These are phyloP conservation scores for Lentinula aciculospora DNA, from an alignment of 768 basidiomycete genomes.

Conservation along the genomic window DNA sequence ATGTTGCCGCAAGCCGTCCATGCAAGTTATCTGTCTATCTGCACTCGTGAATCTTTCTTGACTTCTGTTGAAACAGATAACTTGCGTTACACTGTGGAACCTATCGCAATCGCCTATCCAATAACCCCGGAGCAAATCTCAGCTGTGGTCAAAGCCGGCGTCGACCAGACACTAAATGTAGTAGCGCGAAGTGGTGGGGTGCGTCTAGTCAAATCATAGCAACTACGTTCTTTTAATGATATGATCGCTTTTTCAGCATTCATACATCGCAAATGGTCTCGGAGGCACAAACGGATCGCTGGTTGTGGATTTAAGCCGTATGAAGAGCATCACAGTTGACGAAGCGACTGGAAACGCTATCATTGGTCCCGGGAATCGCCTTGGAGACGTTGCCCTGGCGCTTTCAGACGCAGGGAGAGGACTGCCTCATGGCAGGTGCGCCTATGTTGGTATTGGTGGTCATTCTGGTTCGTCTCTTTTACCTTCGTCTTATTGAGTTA, in stretches of 20 bases:
- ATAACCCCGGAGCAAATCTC: conserved; percentile 14
- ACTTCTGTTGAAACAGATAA: conserved; percentile 12
- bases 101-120: conserved; percentile 17
- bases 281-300: conserved; percentile 34
- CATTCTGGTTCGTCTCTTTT: conserved; percentile 25
- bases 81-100: conserved; percentile 15
- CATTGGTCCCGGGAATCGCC: conserved; percentile 30
- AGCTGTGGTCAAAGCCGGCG: conserved; percentile 15
- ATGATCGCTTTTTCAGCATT: conserved; percentile 22
- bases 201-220: background rate
- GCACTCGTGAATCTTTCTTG: background rate
- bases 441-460: conserved; percentile 41
- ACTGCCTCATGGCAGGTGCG: conserved; percentile 38
- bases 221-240: background rate
- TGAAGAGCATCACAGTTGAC: conserved; percentile 29
- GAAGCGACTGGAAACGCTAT: conserved; percentile 22
- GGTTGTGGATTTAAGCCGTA: conserved; percentile 33
- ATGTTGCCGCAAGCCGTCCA: conserved; percentile 16
- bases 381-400: conserved; percentile 31
- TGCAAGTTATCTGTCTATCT: conserved; percentile 11
- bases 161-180: conserved; percentile 13
- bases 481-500: background rate
- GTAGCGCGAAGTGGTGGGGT: conserved; percentile 20
- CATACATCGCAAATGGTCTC: conserved; percentile 38
- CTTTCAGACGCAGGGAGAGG: conserved; percentile 29